phyloP scores from a whole-genome alignment of 73 alveolate species.

The Paramecium sexaurelia region DNA sequence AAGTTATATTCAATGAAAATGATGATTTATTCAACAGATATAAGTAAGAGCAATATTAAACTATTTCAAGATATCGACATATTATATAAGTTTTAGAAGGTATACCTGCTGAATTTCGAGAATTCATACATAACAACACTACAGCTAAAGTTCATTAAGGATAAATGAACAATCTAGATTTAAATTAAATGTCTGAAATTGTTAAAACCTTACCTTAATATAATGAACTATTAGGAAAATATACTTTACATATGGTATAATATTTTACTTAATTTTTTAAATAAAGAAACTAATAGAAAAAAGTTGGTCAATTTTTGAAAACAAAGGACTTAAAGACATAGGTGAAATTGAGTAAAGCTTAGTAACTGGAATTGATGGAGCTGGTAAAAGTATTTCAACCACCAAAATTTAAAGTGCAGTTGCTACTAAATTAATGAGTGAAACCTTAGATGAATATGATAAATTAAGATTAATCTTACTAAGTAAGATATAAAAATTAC shows the following conservation, averaged over 20 bases:
- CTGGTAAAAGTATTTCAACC: constrained; percentile 54
- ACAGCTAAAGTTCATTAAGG: constrained; percentile 66
- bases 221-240: constrained; percentile 53
- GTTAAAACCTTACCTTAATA: constrained; percentile 61
- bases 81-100: constrained; percentile 62
- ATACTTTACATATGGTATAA: constrained; percentile 57
- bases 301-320: constrained; percentile 60
- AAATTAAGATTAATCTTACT: constrained; percentile 57
- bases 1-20: constrained; percentile 31
- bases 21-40: constrained; percentile 67
- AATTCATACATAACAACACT: constrained; percentile 47
- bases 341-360: constrained; percentile 60
- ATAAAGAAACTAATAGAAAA: constrained; percentile 25
- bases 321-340: constrained; percentile 45
- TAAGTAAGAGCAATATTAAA: neutral
- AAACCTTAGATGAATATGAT: constrained; percentile 55
- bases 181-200: constrained; percentile 63
- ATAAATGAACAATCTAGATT: constrained; percentile 55
- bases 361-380: constrained; percentile 64
- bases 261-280: neutral
- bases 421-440: constrained; percentile 48
- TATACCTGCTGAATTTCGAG: constrained; percentile 56
- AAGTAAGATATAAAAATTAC: neutral
- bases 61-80: constrained; percentile 53
- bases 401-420: constrained; percentile 13